These are phyloP conservation scores for Moniliophthora roreri DNA, from an alignment of 1,284 basidiomycete genomes.

Conservation along the genomic window DNA sequence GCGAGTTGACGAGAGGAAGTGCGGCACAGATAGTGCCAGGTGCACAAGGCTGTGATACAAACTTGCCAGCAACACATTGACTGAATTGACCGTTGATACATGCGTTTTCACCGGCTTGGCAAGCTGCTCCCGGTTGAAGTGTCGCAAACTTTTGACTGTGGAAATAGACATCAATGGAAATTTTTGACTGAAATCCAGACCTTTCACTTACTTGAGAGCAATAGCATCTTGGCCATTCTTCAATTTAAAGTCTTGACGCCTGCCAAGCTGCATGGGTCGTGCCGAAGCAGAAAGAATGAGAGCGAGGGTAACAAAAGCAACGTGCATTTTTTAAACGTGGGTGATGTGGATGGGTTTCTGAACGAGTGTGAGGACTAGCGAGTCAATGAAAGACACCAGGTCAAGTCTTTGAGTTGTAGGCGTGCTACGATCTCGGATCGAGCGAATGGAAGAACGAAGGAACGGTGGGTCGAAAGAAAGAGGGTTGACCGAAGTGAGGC, in stretches of 20 bases:
- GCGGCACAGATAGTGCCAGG: slow-evolving; percentile 48
- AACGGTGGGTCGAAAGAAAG: slow-evolving; percentile 17
- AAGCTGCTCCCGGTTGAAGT: slow-evolving; percentile 40
- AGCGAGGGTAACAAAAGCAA: slow-evolving; percentile 33
- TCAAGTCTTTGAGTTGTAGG: slow-evolving; percentile 19
- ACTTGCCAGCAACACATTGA: slow-evolving; percentile 49
- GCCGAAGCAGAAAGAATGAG: slow-evolving; percentile 39
- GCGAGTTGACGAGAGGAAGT: slow-evolving; percentile 44
- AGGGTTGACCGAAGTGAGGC: slow-evolving; percentile 10
- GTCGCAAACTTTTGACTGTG: slow-evolving; percentile 45
- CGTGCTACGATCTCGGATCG: slow-evolving; percentile 29
- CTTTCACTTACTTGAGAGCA: slow-evolving; percentile 44
- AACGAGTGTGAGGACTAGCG: slow-evolving; percentile 19
- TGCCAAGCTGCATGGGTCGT: slow-evolving; percentile 26
- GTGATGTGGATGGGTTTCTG: not conserved
- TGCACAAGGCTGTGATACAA: slow-evolving; percentile 41
- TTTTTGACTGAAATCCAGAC: slow-evolving; percentile 3
- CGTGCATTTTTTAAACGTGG: slow-evolving; percentile 25
- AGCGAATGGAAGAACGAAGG: slow-evolving; percentile 19
- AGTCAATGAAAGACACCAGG: slow-evolving; percentile 32
- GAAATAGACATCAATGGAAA: slow-evolving; percentile 8
- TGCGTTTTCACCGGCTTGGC: slow-evolving; percentile 43
- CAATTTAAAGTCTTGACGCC: slow-evolving; percentile 12
- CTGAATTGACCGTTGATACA: slow-evolving; percentile 48
- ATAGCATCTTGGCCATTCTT: slow-evolving; percentile 57